Conservation (phyloP, 176 grass and related monocot species). For the Oryza glumipatula region DNA sequence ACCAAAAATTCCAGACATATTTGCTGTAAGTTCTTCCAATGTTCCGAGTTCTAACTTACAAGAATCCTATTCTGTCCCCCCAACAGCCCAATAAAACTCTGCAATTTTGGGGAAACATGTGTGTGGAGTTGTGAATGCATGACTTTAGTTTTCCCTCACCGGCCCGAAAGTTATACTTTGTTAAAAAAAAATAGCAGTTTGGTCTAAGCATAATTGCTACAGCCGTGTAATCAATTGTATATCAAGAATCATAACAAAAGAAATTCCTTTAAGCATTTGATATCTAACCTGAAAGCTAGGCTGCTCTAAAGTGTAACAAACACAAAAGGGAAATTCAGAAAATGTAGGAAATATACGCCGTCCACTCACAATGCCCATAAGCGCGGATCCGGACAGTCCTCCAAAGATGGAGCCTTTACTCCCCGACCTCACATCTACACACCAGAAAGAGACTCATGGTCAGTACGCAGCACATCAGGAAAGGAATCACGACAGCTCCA, state of each 20-base stretch:
- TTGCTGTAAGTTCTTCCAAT: slow-evolving; percentile 7
- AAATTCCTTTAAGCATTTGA: neutral
- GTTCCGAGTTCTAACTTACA: neutral
- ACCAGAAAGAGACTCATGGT: slow-evolving; percentile 28
- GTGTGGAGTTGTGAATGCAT: no score
- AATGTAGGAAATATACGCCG: neutral
- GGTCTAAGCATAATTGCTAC: slow-evolving; percentile 8
- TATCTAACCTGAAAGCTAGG: slow-evolving; percentile 21
- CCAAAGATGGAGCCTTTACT: slow-evolving; percentile 87
- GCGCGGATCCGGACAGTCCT: slow-evolving; percentile 76
- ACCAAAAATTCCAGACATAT: slow-evolving; percentile 2
- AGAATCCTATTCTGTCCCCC: slow-evolving; percentile 7
- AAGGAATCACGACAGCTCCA: slow-evolving; percentile 7
- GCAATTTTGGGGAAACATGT: no score
- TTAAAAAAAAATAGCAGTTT: neutral
- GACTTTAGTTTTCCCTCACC: no score
- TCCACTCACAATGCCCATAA: slow-evolving; percentile 75
- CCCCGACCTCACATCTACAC: slow-evolving; percentile 76
- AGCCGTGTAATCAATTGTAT: neutral
- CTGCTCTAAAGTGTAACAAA: neutral
- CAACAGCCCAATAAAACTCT: slow-evolving; percentile 11
- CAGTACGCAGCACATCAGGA: neutral
- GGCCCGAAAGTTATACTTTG: no score
- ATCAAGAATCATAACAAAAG: neutral
- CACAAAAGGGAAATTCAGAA: neutral